Base-by-base conservation (phyloP, 2,329 filamentous ascomycete genomes). In the Xylaria sp. region DNA sequence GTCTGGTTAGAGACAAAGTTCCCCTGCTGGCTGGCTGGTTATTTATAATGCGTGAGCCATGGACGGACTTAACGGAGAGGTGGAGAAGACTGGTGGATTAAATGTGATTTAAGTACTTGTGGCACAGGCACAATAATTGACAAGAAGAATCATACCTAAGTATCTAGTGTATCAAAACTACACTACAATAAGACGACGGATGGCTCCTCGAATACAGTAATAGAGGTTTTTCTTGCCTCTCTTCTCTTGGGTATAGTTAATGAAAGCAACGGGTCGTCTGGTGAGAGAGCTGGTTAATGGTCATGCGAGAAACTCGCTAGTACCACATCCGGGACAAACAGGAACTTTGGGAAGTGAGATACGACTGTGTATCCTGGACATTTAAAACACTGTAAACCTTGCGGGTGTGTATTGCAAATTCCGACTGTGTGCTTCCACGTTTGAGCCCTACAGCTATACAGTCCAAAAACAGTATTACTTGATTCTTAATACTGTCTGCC, bases 101-200 rank as follows among this genome's bases (percentile, higher is more conserved):
- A 7, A 31, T 38, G 33, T 33, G 33, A 33, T 33, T 33, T 10
- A 33, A 33, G 33, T 33, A 33, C 62, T 15, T 62, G 62, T 61
- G 66, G 60, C 65, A 67, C 56, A 65, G 66, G 56, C 65, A 67
- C 56, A 65, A 53, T 36, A 49, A 26, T 57, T n/a, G 20, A 20
- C 36, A 11, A 31, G 36, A 26, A n/a, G 38, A 53, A 53, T 28
- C 20, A 54, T 51, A 59, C 15, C 13, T 40, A 28, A 28, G 28
- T 28, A 40, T 17, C 13, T 17, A 17, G 23, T 17, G 23, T 13
- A 49, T 49, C 13, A 13, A 28, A 26, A 26, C 28, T 26, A 33
- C 15, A 33, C 49, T n/a, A 33, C 15, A 31, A 33, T 31, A 23
- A 31, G 23, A 28, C 23, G 48, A 9, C 23, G 48, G 48, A 20